Conservation (phyloP, 2,329 filamentous ascomycete species). For the Arachnomyces sp. region DNA sequence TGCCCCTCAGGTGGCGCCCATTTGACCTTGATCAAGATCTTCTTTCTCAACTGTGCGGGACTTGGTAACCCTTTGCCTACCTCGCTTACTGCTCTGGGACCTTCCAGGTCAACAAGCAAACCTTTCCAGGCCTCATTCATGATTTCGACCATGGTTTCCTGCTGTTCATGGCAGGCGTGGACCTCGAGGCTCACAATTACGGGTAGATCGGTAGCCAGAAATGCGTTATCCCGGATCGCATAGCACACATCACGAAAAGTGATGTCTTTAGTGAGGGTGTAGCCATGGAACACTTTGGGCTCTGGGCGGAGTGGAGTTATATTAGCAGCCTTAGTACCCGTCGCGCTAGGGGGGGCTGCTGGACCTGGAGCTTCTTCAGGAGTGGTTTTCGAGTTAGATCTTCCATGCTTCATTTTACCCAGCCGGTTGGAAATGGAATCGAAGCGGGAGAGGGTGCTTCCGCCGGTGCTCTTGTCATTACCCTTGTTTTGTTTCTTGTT, state of each 20-base stretch:
- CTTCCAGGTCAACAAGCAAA: conserved; percentile 56
- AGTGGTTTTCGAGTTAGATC: neutral
- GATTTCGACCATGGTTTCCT: conserved; percentile 85
- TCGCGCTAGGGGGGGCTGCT: conserved; percentile 18
- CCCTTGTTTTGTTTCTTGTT: conserved; percentile 18
- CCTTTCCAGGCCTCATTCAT: conserved; percentile 83
- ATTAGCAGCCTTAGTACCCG: conserved; percentile 23
- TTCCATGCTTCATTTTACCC: conserved; percentile 4
- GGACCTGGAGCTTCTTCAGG: conserved; percentile 4
- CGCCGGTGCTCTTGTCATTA: conserved; percentile 13
- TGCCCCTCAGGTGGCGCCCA: conserved; percentile 44
- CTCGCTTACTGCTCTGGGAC: conserved; percentile 47
- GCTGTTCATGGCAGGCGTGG: conserved; percentile 72
- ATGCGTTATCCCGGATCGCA: conserved; percentile 70
- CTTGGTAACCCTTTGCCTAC: conserved; percentile 51
- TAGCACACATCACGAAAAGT: conserved; percentile 80
- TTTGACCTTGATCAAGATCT: conserved; percentile 80
- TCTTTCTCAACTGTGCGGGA: conserved; percentile 62
- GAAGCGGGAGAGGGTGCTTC: conserved; percentile 7
- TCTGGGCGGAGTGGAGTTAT: conserved; percentile 37
- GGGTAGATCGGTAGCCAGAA: conserved; percentile 65
- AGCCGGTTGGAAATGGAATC: conserved; percentile 12
- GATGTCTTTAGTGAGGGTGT: conserved; percentile 77
- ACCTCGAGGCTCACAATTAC: conserved; percentile 90
- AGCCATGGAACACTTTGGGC: conserved; percentile 76